Conservation (phyloP, 441 rosid species). For the Manihot esculenta region DNA sequence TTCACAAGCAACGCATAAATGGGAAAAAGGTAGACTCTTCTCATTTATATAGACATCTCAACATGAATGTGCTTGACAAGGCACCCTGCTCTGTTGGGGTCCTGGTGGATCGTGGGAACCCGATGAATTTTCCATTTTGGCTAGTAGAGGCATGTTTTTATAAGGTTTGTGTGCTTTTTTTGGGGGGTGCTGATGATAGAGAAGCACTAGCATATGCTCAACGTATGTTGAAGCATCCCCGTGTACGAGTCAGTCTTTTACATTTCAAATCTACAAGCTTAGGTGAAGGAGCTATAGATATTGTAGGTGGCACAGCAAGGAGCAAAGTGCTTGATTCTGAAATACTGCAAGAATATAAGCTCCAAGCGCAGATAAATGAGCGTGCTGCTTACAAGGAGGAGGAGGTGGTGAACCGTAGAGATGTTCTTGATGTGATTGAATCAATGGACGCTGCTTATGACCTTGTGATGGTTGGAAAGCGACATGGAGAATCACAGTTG, state of each 20-base stretch:
- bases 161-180: slow-evolving; percentile 26
- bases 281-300: not conserved
- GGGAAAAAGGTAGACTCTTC: slow-evolving; percentile 49
- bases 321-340: slow-evolving; percentile 22
- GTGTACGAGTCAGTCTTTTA: slow-evolving; percentile 23
- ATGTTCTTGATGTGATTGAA: slow-evolving; percentile 18
- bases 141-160: not conserved
- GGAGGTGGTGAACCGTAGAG: slow-evolving; percentile 8
- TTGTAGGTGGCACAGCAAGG: not conserved
- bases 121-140: not conserved
- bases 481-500: slow-evolving; percentile 26
- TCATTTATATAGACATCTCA: slow-evolving; percentile 51
- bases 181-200: slow-evolving; percentile 43
- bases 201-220: slow-evolving; percentile 39
- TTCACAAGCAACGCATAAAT: slow-evolving; percentile 63
- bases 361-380: not conserved
- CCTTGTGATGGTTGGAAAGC: slow-evolving; percentile 35
- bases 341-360: slow-evolving; percentile 4
- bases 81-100: slow-evolving; percentile 86
- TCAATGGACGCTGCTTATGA: slow-evolving; percentile 28
- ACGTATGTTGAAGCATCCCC: slow-evolving; percentile 25
- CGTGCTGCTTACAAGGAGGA: slow-evolving; percentile 25
- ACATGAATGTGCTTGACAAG: slow-evolving; percentile 51
- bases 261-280: slow-evolving; percentile 10
- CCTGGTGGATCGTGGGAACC: slow-evolving; percentile 63